A percentile compares a stretch with the other conserved stretches of the same genome.
Conservation (phyloP, 2,329 filamentous ascomycete species). For the Hawksworthiomyces lignivorus region DNA sequence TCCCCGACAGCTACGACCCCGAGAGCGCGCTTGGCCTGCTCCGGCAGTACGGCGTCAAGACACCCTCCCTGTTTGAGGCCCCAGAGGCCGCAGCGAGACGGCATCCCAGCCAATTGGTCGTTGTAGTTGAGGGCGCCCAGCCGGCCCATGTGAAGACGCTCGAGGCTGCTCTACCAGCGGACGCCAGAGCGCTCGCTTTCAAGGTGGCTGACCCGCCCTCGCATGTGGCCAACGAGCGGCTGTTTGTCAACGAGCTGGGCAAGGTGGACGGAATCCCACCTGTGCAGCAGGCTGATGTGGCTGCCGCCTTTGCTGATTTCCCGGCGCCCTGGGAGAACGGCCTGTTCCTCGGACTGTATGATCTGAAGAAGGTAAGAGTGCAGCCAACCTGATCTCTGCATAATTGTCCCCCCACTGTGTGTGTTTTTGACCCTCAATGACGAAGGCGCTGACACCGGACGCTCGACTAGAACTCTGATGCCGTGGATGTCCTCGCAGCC, state of each 20-base stretch:
- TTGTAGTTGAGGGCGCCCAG: constrained; percentile 51
- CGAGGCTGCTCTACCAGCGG: constrained; percentile 31
- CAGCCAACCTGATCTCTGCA: background rate
- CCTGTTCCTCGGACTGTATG: constrained; percentile 36
- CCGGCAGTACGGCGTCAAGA: constrained; percentile 50
- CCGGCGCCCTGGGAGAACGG: constrained; percentile 32
- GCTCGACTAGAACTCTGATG: constrained; percentile 28
- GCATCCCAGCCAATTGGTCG: constrained; percentile 45
- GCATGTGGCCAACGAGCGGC: constrained; percentile 31
- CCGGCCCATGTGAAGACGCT: constrained; percentile 33
- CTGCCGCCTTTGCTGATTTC: constrained; percentile 32
- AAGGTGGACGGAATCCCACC: constrained; percentile 32
- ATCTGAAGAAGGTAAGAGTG: constrained; percentile 33
- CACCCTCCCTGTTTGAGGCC: constrained; percentile 41
- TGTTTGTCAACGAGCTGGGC: constrained; percentile 33
- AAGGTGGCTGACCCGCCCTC: constrained; percentile 39
- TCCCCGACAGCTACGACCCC: constrained; percentile 33
- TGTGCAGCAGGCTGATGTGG: constrained; percentile 27
- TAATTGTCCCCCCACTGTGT: background rate
- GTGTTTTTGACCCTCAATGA: no score
- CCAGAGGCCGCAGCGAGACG: background rate
- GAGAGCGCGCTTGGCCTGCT: constrained; percentile 48
- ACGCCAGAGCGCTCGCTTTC: constrained; percentile 37
- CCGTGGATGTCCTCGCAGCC: constrained; percentile 35
- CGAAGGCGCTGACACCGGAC: no score